Conservation (phyloP, 2,329 filamentous ascomycete species). For the Pseudocercospora fuligena region DNA sequence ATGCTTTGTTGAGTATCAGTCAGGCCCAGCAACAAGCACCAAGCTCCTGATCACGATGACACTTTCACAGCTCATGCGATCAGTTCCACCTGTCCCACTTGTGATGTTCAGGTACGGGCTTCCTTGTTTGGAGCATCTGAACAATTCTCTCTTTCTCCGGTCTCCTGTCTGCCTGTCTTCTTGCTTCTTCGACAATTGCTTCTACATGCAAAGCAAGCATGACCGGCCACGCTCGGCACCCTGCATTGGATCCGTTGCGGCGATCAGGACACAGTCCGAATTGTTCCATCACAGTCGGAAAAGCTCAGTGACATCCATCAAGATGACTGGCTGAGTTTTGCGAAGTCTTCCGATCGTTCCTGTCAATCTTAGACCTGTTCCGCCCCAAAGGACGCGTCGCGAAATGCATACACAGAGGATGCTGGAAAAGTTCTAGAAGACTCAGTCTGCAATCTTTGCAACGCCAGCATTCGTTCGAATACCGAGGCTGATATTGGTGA, state of each 20-base stretch:
- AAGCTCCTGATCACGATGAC: not conserved
- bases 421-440: too few species aligned
- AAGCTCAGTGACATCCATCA: too few species aligned
- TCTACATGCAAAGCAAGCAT: not conserved
- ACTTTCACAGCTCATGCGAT: not conserved
- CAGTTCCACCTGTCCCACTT: not conserved
- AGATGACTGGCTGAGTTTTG: too few species aligned
- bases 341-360: too few species aligned
- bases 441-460: too few species aligned
- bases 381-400: too few species aligned
- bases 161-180: not conserved
- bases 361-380: too few species aligned
- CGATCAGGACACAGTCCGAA: not conserved
- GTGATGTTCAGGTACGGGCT: slow-evolving; percentile 2
- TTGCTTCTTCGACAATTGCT: not conserved
- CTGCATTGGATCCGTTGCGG: not conserved
- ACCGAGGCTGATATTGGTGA: too few species aligned
- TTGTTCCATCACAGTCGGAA: not conserved
- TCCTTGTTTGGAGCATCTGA: not conserved
- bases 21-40: not conserved
- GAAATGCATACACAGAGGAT: too few species aligned
- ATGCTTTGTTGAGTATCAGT: not conserved
- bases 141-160: not conserved
- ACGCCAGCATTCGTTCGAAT: too few species aligned
- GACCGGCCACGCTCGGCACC: not conserved